Base-by-base conservation (phyloP, 164 flowering plant species). In the Dillenia turbinata region DNA sequence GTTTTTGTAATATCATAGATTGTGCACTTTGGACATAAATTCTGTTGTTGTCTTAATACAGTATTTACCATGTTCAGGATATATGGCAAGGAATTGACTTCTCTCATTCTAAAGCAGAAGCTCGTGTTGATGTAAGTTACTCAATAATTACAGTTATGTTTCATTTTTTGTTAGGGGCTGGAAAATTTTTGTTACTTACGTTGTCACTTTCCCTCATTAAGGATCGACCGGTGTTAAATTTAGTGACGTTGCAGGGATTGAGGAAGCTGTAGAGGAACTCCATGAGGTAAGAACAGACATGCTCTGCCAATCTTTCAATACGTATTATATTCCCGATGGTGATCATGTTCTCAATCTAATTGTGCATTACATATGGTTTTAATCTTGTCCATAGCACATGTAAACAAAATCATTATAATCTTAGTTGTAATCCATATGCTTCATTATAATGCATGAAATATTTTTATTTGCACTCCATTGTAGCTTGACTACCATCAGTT, bases 221-320 rank as follows among this genome's bases (percentile, higher is more conserved):
- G 98, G 98, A 69, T 88, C 97, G 67, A 93, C 98, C 40, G 97
- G 98, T 57, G 94, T 93, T 62, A 79, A 69, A 56, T 93, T 93
- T 72, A 56, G 65, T 64, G 97, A 90, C 73, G 89, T 93, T 46
- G 98, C 98, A 8, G 98, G 98, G 62, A 93, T 93, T 68, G 97
- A 93, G 59, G 94, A 88, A 78, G 98, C 98, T 59, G 98, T 93
- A 8, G 97, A 93, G 66, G 98, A 93, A 77, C 90, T 93, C 61
- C 94, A 84, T 62, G 98, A 93, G 96, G 98, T 90, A 65, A 57
- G 60, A 10, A 49, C 45, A 33, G 0, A 6, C 40, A 4, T 33
- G 40, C 44, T 60, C 13, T 13, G 3, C 51, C 44, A 5, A 10
- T 40, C n/a, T 63, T 22, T 51, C 13, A 43, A 9, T 44, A 13